phyloP scores from a whole-genome alignment of 2,329 filamentous ascomycete species.

The Talaromyces sp. region DNA sequence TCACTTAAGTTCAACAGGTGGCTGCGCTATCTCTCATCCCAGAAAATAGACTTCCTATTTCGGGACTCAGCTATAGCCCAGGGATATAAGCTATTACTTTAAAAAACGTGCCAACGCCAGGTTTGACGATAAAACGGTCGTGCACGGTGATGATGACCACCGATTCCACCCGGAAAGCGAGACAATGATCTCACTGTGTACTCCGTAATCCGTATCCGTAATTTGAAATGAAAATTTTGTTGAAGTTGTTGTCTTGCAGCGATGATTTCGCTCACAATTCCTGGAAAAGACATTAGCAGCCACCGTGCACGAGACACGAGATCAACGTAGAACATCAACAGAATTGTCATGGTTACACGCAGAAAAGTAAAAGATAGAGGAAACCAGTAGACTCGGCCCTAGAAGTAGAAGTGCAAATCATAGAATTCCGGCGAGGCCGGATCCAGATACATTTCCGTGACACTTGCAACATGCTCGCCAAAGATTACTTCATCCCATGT shows the following conservation, averaged over 20 bases:
- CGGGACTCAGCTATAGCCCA: neutral
- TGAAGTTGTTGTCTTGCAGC: neutral
- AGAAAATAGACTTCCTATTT: neutral
- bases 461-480: neutral
- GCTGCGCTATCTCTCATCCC: neutral
- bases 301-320: neutral
- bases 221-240: neutral
- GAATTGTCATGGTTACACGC: neutral
- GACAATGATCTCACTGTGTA: neutral
- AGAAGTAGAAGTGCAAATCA: neutral
- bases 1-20: neutral
- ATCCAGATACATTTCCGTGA: neutral
- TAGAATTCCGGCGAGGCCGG: neutral
- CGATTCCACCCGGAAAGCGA: neutral
- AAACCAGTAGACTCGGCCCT: neutral
- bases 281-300: neutral
- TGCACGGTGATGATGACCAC: neutral
- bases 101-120: neutral
- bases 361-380: neutral
- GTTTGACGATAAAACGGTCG: constrained; percentile 7
- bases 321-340: neutral
- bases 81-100: neutral
- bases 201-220: too few relatives aligned
- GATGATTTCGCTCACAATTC: neutral
- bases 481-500: constrained; percentile 6